phyloP scores from a whole-genome alignment of 768 basidiomycete genomes.

The Phaeolepiota aurea region DNA sequence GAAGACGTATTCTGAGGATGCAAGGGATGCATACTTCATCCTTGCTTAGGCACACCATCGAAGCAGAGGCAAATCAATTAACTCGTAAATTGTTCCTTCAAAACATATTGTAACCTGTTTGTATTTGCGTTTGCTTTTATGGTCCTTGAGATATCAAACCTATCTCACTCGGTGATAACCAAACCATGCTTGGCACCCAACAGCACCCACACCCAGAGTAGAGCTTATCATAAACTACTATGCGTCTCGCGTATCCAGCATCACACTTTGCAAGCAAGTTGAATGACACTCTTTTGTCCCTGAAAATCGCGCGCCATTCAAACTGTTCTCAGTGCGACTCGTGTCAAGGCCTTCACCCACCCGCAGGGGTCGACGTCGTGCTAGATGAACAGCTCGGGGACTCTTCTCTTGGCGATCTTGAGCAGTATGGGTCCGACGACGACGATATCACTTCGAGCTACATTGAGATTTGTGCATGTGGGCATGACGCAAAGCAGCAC shows the following conservation, averaged over 20 bases:
- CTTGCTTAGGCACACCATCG: not conserved
- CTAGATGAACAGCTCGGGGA: constrained; percentile 42
- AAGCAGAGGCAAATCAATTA: too few relatives aligned
- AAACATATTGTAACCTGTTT: too few relatives aligned
- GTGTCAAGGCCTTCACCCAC: constrained; percentile 71
- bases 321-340: constrained; percentile 54
- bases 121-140: too few relatives aligned
- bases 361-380: constrained; percentile 46
- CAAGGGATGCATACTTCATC: constrained; percentile 1
- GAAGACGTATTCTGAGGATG: not conserved
- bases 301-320: constrained; percentile 83
- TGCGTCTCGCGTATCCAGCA: constrained; percentile 65
- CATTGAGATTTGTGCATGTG: constrained; percentile 58
- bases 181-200: too few relatives aligned
- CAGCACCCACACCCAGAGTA: too few relatives aligned
- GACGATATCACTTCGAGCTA: constrained; percentile 46
- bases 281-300: constrained; percentile 38
- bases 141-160: too few relatives aligned
- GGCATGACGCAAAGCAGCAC: constrained; percentile 57
- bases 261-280: constrained; percentile 43
- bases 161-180: constrained; percentile 4
- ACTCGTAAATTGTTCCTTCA: too few relatives aligned
- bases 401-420: constrained; percentile 44
- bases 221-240: too few relatives aligned
- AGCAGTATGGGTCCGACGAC: constrained; percentile 66